Percentiles rank a stretch among this genome's conserved stretches.
phyloP scores from a whole-genome alignment of 2,329 filamentous ascomycete genomes.

The Didymosphaeria variabile region DNA sequence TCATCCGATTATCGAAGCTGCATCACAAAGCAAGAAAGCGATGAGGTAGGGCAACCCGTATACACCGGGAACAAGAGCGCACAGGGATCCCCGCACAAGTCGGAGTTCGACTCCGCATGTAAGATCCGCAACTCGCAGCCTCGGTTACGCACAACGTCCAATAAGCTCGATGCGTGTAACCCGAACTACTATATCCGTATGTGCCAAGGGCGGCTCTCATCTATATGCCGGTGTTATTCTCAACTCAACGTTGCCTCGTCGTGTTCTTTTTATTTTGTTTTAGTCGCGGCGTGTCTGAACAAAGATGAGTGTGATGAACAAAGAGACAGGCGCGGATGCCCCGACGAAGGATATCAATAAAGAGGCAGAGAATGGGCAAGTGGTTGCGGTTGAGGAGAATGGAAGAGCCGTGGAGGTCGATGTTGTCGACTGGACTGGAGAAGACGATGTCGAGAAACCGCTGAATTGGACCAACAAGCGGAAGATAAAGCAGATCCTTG shows the following conservation, averaged over 20 bases:
- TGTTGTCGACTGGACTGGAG: conserved; percentile 26
- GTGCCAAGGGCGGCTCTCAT: not conserved
- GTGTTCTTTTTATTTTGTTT: too few species aligned
- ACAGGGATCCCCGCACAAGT: conserved; percentile 1
- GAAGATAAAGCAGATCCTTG: conserved; percentile 34
- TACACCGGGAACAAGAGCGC: not conserved
- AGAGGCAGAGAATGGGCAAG: not conserved
- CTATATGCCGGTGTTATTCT: not conserved
- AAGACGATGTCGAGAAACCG: conserved; percentile 37
- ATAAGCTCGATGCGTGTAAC: not conserved
- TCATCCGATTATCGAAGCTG: not conserved
- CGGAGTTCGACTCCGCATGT: not conserved
- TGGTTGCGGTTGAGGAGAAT: not conserved
- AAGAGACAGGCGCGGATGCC: not conserved
- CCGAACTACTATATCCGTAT: not conserved
- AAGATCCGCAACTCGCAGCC: not conserved
- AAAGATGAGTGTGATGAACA: not conserved
- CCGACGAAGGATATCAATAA: not conserved
- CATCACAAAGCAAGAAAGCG: not conserved
- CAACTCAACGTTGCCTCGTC: not conserved
- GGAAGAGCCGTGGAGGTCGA: not conserved
- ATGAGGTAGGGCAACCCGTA: not conserved
- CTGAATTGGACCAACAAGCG: conserved; percentile 36
- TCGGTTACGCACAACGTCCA: not conserved
- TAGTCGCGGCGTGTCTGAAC: too few species aligned